phyloP scores from a whole-genome alignment of 2,329 filamentous ascomycete genomes.

The Botrytis paeoniae region DNA sequence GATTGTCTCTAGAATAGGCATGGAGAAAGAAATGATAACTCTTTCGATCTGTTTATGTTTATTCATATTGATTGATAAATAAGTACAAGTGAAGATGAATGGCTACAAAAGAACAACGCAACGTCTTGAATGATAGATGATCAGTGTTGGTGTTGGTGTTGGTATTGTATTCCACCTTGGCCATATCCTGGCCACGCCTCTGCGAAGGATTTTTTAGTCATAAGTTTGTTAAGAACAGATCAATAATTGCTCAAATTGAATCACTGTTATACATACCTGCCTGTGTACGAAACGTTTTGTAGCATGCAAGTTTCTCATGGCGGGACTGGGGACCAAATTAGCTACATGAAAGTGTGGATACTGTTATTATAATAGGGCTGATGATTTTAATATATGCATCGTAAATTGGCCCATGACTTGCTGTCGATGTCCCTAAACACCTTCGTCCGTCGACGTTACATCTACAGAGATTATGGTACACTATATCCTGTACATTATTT shows the following conservation, averaged over 20 bases:
- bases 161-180: not conserved
- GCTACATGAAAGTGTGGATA: not conserved
- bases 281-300: not conserved
- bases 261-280: not conserved
- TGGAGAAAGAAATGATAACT: no score
- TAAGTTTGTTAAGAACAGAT: not conserved
- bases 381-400: not conserved
- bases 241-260: not conserved
- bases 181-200: not conserved
- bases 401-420: not conserved
- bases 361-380: not conserved
- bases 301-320: not conserved
- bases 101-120: not conserved
- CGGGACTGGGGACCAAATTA: not conserved
- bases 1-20: not conserved
- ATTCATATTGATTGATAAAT: no score
- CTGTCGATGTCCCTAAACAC: not conserved
- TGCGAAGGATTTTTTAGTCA: not conserved
- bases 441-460: not conserved
- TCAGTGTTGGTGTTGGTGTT: not conserved
- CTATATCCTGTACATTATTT: not conserved
- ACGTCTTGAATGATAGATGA: not conserved
- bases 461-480: not conserved
- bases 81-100: no score
- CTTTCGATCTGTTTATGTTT: no score